Evolutionary conservation across 208 protist genomes (phyloP).

Genomic region (Blechomonas ayalai): DNA sequence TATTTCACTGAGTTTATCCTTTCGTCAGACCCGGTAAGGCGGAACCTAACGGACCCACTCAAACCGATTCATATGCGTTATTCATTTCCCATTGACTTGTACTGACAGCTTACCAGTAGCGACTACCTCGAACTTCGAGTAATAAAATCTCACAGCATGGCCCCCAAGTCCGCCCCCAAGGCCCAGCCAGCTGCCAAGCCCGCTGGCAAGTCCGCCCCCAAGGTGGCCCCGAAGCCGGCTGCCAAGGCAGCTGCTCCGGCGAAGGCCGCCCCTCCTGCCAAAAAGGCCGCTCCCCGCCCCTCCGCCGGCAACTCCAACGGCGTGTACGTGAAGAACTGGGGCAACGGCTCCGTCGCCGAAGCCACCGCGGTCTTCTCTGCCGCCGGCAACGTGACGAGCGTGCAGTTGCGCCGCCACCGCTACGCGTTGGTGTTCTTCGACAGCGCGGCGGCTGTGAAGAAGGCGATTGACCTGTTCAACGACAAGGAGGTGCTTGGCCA

Average conservation of each 20-base stretch:
- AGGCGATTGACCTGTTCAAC: constrained; percentile 84
- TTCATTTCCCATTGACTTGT: constrained; percentile 2
- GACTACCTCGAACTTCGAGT: constrained; percentile 79
- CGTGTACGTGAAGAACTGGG: constrained; percentile 86
- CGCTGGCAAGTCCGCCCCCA: constrained; percentile 28
- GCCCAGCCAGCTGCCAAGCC: constrained; percentile 23
- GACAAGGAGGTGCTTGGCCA: constrained; percentile 66
- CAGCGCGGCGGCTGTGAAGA: constrained; percentile 72
- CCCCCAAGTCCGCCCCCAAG: constrained; percentile 46
- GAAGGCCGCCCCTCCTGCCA: constrained; percentile 20
- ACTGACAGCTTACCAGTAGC: too few species aligned
- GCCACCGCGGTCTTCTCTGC: constrained; percentile 39
- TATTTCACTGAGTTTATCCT: too few species aligned
- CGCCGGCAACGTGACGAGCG: constrained; percentile 51
- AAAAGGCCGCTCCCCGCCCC: constrained; percentile 10
- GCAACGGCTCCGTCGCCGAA: constrained; percentile 59
- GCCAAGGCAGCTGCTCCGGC: constrained; percentile 17
- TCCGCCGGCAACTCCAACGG: constrained; percentile 45
- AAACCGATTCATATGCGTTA: neutral
- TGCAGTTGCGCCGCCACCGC: constrained; percentile 62
- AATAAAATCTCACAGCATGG: constrained; percentile 63
- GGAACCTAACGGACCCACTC: too few species aligned
- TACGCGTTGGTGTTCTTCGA: constrained; percentile 83
- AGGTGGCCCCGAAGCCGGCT: constrained; percentile 37
- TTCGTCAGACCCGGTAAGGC: too few species aligned